Base-by-base conservation (phyloP, 2,329 filamentous ascomycete genomes). In the Tolypocladium paradoxum region DNA sequence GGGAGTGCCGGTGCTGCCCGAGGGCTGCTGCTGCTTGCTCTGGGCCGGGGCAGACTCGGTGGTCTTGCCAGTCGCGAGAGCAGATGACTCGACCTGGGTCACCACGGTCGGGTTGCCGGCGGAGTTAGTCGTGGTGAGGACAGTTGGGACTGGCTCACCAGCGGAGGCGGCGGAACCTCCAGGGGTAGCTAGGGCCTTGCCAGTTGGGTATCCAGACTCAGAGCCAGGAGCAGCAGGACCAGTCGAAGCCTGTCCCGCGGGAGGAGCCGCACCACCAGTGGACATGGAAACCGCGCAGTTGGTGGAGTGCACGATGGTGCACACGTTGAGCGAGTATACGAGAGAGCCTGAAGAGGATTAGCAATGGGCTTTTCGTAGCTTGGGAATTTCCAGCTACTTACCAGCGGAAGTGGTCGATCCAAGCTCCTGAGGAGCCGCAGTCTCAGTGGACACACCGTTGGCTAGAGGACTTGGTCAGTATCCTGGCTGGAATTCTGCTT, bases 301-400 rank as follows among this genome's bases (percentile, higher is more conserved):
- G 34, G 68, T 71, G 53, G 62, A 63, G 31, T 67, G 61, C 31
- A 68, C 57, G 49, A 71, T 54, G 56, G 62, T 64, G 63, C 70
- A 72, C 52, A 68, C 57, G 59, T 69, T 70, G 58, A 69, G 62
- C 31, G 67, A 64, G 57, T 67, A 66, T 45, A 71, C 56, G 33
- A 67, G 51, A 24, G 59, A 57, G 2, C 68, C 68, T 71, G 45
- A 1, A 20, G 24, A 6, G 22, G 8, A n/a, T 46, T 6, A 54
- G 53, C 18, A 33, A 24, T 8, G 4, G n/a, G 46, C 2, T 7
- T 36, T 45, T 45, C 48, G 24, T 29, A 37, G 31, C n/a, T 24
- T 9, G 22, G 48, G 2, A 12, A 20, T 22, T 29, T 22, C 16
- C 35, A 48, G 16, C 6, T 8, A 55, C 56, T 54, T 62, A 68